These are phyloP conservation scores for Podila horticola DNA, from an alignment of 192 early-diverging fungal species.

Conservation along the genomic window DNA sequence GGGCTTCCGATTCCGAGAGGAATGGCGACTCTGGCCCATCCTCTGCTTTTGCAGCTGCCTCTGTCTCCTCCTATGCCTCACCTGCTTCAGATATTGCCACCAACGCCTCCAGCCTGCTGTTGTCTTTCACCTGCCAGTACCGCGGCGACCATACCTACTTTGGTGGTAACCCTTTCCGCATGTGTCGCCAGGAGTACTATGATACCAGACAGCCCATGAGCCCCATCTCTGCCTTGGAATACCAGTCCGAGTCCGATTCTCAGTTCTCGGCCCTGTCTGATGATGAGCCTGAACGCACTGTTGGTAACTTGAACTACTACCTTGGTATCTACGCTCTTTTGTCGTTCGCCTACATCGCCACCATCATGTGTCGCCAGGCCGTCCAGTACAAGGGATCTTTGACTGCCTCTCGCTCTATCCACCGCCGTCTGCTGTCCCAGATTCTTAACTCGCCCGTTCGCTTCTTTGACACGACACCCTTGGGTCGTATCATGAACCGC, in stretches of 20 bases:
- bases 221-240: slow-evolving; percentile 26
- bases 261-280: slow-evolving; percentile 15
- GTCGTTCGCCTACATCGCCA: slow-evolving; percentile 30
- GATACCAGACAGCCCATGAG: slow-evolving; percentile 44
- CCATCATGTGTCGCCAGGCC: slow-evolving; percentile 50
- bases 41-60: slow-evolving; percentile 19
- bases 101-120: slow-evolving; percentile 36
- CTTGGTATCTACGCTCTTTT: slow-evolving; percentile 71
- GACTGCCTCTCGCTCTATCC: slow-evolving; percentile 66
- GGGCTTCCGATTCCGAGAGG: slow-evolving; percentile 22
- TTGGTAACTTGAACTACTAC: slow-evolving; percentile 61
- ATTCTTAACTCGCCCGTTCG: slow-evolving; percentile 49
- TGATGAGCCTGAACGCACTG: slow-evolving; percentile 9
- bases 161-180: slow-evolving; percentile 33
- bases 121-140: slow-evolving; percentile 52
- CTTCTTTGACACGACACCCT: slow-evolving; percentile 77
- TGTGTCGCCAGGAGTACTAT: slow-evolving; percentile 44
- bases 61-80: slow-evolving; percentile 20
- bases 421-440: slow-evolving; percentile 64
- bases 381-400: slow-evolving; percentile 63
- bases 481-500: slow-evolving; percentile 82
- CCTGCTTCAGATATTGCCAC: slow-evolving; percentile 19
- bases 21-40: slow-evolving; percentile 1
- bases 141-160: slow-evolving; percentile 48
- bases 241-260: slow-evolving; percentile 1